Evolutionary conservation across 2,329 filamentous ascomycete genomes (phyloP), one percentile per base, ranked within the genome.

Genomic region (Nothomitra cinnamomea): DNA sequence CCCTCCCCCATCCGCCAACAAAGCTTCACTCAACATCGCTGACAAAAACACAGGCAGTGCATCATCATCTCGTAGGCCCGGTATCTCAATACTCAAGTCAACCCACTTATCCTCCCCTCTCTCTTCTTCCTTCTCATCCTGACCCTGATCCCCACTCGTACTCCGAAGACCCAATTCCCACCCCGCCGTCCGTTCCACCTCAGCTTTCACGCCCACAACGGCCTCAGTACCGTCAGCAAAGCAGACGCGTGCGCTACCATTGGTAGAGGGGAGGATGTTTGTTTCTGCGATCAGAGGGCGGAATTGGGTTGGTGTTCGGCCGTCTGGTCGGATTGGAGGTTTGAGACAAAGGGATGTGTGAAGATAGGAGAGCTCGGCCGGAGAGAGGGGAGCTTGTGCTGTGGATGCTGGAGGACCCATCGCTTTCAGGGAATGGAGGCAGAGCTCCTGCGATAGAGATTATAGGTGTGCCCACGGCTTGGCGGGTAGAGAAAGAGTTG

Each of bases 201-300:
- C 90, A 0, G 87, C 88, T 70, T 96, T 98, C 57, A 95, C 83
- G 47, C 92, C 92, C 4, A 95, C 92, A 57, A 98, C 83, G 5
- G 92, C 92, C 68, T 98, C 92, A 1, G 88, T 94, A 51, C 92
- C 92, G 66, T 98, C 92, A 2, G 88, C 82, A 65, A 96, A 94
- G 60, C 90, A 94, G 48, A 98, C 84, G 35, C 94, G 80, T 56
- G 92, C 90, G 67, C 86, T 94, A 57, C 92, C 92, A 64, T 96
- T 94, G 15, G 90, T 84, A 48, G 83, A 82, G 0, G 92, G 89
- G 0, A 98, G 76, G 54, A 96, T 86, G 55, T 87, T 85, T 53
- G 85, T 88, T 71, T 98, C 92, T 56, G 92, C 92, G 17, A 84
- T 80, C 55, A 98, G 73, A 0, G 90, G 87, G 2, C 92, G 86